Base-by-base conservation (phyloP, 2,329 filamentous ascomycete genomes). In the Colletotrichum navitas region DNA sequence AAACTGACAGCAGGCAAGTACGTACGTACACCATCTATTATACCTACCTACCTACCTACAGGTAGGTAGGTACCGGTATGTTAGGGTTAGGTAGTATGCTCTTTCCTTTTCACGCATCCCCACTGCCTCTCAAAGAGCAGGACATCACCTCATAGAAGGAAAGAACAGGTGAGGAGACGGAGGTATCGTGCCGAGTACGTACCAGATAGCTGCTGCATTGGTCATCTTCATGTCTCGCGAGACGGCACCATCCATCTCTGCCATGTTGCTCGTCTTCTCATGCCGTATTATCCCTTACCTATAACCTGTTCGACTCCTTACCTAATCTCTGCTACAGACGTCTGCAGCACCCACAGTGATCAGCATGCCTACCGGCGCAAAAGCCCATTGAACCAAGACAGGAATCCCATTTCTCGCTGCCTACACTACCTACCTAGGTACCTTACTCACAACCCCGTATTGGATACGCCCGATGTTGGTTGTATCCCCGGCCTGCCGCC, bases 401-500 rank as follows among this genome's bases (percentile, higher is more conserved):
- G 4, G n/a, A 47, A 41, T n/a, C 39, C 4, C 56, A 24, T 45
- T 14, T n/a, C 36, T 43, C 21, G 32, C 32, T n/a, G 18, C 63
- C 29, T 32, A 34, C 39, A 21, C 3, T 14, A 12, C 16, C 14
- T 41, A 41, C 41, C 7, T 41, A 6, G 21, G 29, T 21, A 18
- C 41, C 26, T 47, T 32, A 12, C n/a, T 39, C 26, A 12, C 24
- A 26, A 36, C 43, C 58, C 58, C 56, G 12, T 34, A 18, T 47
- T 45, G 41, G 24, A 34, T 21, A 39, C 60, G 51, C 64, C 51
- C 64, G 58, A 68, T 36, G 61, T 68, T 63, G 65, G 45, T 45
- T 67, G 67, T 32, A 43, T 34, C 60, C 66, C 52, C 66, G 18
- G 21, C 51, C 41, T 52, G 16, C 29, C 29, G 58, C n/a, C n/a